These are phyloP conservation scores for Boletus reticulatus DNA, from an alignment of 768 basidiomycete genomes.

Conservation along the genomic window DNA sequence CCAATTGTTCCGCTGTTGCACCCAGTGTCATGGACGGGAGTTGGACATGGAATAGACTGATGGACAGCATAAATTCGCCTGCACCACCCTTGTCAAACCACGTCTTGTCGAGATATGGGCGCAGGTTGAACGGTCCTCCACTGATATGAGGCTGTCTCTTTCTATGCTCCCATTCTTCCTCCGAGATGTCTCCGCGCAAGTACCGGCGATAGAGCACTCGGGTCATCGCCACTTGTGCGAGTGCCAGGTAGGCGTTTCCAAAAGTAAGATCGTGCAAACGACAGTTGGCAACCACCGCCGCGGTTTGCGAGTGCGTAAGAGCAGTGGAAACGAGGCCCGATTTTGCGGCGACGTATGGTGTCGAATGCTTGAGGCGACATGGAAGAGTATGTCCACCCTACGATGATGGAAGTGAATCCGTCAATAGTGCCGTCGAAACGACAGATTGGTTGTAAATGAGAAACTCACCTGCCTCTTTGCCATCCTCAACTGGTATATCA, in stretches of 20 bases:
- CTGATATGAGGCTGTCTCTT: constrained; percentile 47
- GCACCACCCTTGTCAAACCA: constrained; percentile 49
- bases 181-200: constrained; percentile 44
- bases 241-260: constrained; percentile 46
- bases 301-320: constrained; percentile 33
- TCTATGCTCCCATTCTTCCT: constrained; percentile 53
- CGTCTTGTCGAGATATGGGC: constrained; percentile 45
- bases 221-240: constrained; percentile 52
- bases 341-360: constrained; percentile 36
- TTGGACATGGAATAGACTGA: constrained; percentile 39
- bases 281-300: constrained; percentile 36
- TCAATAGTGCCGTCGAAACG: background rate
- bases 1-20: background rate
- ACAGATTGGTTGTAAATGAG: background rate
- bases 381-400: constrained; percentile 62
- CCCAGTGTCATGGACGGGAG: constrained; percentile 49
- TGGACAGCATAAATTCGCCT: constrained; percentile 40
- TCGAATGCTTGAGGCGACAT: constrained; percentile 36
- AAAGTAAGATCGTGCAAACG: constrained; percentile 45
- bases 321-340: constrained; percentile 24
- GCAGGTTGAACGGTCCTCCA: constrained; percentile 49
- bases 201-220: constrained; percentile 49
- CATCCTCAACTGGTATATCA: constrained; percentile 35
- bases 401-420: background rate
- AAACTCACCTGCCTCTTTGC: constrained; percentile 36